Conservation (phyloP, 73 alveolate species). For the Stentor roeselii region DNA sequence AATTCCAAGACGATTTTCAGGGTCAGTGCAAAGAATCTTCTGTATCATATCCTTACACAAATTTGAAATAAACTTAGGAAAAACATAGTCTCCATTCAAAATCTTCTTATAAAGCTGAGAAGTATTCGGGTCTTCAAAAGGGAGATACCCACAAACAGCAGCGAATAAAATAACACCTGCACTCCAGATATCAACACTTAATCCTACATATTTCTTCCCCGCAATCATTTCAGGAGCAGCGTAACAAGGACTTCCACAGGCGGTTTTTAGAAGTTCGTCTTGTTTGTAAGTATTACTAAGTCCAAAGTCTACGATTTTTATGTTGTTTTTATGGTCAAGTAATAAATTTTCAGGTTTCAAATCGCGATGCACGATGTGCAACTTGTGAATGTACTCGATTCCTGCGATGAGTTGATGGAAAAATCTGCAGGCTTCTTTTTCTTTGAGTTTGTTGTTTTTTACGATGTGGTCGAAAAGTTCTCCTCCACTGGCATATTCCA, state of each 20-base stretch:
- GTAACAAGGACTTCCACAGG: slow-evolving; percentile 80
- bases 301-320: no score
- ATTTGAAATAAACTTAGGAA: slow-evolving; percentile 55
- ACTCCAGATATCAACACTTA: slow-evolving; percentile 82
- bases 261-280: slow-evolving; percentile 56
- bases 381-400: slow-evolving; percentile 59
- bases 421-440: slow-evolving; percentile 69
- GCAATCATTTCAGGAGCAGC: no score
- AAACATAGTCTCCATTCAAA: slow-evolving; percentile 57
- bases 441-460: slow-evolving; percentile 52
- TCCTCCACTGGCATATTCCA: slow-evolving; percentile 74
- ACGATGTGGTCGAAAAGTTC: slow-evolving; percentile 77
- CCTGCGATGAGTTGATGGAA: slow-evolving; percentile 81
- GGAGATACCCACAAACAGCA: slow-evolving; percentile 76
- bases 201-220: slow-evolving; percentile 60
- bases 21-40: background rate
- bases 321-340: slow-evolving; percentile 46
- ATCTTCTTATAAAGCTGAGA: slow-evolving; percentile 75
- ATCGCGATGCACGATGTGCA: slow-evolving; percentile 66
- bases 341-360: slow-evolving; percentile 90
- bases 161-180: slow-evolving; percentile 83
- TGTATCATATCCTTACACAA: slow-evolving; percentile 46
- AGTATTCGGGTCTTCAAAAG: slow-evolving; percentile 81
- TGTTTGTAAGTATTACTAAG: slow-evolving; percentile 55
- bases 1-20: background rate